Percentiles rank a stretch among this genome's conserved stretches.
Conservation (phyloP, 2,329 filamentous ascomycete species). For the Camillea tinctor region DNA sequence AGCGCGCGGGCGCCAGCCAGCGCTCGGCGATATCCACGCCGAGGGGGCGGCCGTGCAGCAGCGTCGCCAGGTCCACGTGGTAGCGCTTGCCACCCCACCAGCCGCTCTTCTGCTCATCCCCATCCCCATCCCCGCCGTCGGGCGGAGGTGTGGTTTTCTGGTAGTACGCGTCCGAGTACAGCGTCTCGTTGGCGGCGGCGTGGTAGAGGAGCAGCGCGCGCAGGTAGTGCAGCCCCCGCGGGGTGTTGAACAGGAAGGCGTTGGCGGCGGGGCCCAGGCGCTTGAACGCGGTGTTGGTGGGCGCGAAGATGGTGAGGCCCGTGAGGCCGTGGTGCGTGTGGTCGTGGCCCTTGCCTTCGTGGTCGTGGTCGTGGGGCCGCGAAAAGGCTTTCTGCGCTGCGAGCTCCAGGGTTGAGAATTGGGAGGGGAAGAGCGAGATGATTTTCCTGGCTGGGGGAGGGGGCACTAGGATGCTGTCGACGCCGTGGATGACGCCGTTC, state of each 20-base stretch:
- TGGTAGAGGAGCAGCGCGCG: constrained; percentile 57
- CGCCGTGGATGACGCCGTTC: constrained; percentile 79
- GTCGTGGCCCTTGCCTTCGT: constrained; percentile 43
- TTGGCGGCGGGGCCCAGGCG: constrained; percentile 71
- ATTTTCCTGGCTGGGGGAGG: constrained; percentile 58
- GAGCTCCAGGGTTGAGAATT: constrained; percentile 77
- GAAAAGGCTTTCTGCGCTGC: constrained; percentile 73
- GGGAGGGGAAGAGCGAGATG: constrained; percentile 64
- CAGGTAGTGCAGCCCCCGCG: constrained; percentile 71
- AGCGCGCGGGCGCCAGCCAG: constrained; percentile 59
- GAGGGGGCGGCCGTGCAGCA: constrained; percentile 64
- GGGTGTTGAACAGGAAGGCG: constrained; percentile 80
- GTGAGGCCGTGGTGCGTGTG: constrained; percentile 47
- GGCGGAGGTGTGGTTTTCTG: constrained; percentile 29
- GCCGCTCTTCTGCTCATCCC: constrained; percentile 27
- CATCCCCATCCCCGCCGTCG: constrained; percentile 15
- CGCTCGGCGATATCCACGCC: constrained; percentile 63
- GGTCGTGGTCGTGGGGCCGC: constrained; percentile 25
- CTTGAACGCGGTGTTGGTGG: constrained; percentile 76
- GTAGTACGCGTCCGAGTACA: constrained; percentile 81
- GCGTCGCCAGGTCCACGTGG: constrained; percentile 70
- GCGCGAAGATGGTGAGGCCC: constrained; percentile 78
- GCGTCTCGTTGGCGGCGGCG: constrained; percentile 34
- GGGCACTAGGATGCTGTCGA: constrained; percentile 74
- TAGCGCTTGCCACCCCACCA: constrained; percentile 48